These are phyloP conservation scores for Pseudocercospora cruenta DNA, from an alignment of 2,329 filamentous ascomycete genomes.

Conservation along the genomic window DNA sequence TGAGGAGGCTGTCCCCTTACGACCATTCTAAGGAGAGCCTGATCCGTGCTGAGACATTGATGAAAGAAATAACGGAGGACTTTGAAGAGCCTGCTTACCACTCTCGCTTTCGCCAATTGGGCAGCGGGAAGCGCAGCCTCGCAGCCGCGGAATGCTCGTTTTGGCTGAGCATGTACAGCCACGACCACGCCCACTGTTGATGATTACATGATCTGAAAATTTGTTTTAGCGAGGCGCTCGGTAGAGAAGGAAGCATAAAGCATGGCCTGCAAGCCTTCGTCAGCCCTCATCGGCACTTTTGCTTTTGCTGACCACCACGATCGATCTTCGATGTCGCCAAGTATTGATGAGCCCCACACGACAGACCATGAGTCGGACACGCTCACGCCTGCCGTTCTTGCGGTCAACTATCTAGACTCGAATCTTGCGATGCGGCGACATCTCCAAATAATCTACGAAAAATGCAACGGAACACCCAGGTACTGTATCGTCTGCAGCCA, in stretches of 20 bases:
- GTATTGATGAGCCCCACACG: neutral
- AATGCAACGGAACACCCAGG: no score
- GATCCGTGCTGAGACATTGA: neutral
- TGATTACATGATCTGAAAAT: neutral
- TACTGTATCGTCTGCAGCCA: neutral
- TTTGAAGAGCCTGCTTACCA: neutral
- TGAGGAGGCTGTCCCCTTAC: neutral
- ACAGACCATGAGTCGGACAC: neutral
- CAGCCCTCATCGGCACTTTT: neutral
- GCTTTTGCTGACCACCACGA: neutral
- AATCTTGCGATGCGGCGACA: no score
- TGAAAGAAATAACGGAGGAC: neutral
- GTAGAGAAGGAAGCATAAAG: neutral
- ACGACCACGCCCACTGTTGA: neutral
- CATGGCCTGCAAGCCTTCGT: neutral
- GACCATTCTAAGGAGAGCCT: neutral
- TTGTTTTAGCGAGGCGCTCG: slow-evolving; percentile 4
- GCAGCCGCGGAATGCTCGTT: neutral
- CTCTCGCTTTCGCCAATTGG: neutral
- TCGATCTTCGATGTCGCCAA: neutral
- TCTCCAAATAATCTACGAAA: no score
- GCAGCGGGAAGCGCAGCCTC: neutral
- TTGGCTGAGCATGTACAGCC: neutral
- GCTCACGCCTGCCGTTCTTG: neutral
- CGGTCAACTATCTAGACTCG: no score